phyloP scores from a whole-genome alignment of 1,139 yeast species.

The Meyerozyma carpophila region DNA sequence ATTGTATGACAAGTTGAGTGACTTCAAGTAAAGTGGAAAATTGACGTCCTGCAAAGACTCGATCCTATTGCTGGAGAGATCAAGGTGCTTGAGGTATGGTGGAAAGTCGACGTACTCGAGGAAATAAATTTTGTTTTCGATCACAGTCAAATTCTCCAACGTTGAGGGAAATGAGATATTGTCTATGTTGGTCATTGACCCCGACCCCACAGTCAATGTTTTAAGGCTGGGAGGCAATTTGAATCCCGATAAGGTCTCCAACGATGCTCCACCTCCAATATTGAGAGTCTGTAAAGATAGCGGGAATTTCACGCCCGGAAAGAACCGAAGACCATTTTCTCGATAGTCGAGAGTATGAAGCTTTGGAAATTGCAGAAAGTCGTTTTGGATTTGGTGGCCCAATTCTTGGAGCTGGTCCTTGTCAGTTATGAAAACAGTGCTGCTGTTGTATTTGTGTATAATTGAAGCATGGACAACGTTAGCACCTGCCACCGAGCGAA shows the following conservation, averaged over 20 bases:
- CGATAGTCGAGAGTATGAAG: constrained; percentile 34
- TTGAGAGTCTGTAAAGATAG: constrained; percentile 34
- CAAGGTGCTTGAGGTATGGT: constrained; percentile 22
- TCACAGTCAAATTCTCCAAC: constrained; percentile 29
- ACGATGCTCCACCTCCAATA: constrained; percentile 37
- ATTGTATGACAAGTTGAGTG: constrained; percentile 31
- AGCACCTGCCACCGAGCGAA: constrained; percentile 19
- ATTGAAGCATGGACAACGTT: constrained; percentile 37
- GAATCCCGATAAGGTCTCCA: constrained; percentile 39
- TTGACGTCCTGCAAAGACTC: constrained; percentile 35
- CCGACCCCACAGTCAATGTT: constrained; percentile 28
- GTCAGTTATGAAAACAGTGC: constrained; percentile 32
- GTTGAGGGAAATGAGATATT: constrained; percentile 30
- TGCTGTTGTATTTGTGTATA: constrained; percentile 33
- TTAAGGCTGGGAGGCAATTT: constrained; percentile 33
- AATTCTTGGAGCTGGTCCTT: constrained; percentile 27
- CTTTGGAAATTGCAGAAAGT: constrained; percentile 32
- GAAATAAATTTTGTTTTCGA: constrained; percentile 37
- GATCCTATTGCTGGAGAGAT: constrained; percentile 37
- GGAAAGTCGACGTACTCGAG: constrained; percentile 40
- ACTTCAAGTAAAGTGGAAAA: constrained; percentile 29
- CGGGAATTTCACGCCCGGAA: constrained; percentile 40
- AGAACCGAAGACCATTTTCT: constrained; percentile 31
- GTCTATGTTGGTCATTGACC: constrained; percentile 33
- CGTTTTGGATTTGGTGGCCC: constrained; percentile 37